Evolutionary conservation across 2,329 filamentous ascomycete species (phyloP).

Genomic region (Aciculosporium take): DNA sequence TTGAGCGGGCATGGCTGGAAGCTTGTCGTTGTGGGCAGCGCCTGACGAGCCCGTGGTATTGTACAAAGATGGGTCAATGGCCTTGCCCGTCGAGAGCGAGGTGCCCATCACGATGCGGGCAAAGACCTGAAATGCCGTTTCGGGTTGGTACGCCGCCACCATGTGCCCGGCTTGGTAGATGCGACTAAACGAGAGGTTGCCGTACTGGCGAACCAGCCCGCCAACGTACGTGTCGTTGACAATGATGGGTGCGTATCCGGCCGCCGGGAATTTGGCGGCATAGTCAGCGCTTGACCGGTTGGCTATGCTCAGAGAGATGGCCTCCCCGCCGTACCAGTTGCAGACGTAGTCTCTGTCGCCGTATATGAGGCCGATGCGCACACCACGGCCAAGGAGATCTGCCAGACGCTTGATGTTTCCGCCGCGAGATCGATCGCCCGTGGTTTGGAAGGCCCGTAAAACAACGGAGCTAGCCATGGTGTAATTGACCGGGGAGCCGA

Average conservation of each 20-base stretch:
- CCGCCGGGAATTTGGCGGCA: slow-evolving; percentile 39
- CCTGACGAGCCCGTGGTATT: slow-evolving; percentile 43
- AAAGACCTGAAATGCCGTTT: slow-evolving; percentile 45
- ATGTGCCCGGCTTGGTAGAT: slow-evolving; percentile 54
- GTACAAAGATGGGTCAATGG: slow-evolving; percentile 36
- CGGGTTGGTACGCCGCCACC: slow-evolving; percentile 46
- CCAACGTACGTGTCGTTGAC: slow-evolving; percentile 55
- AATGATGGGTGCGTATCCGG: slow-evolving; percentile 59
- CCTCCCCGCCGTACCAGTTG: slow-evolving; percentile 62
- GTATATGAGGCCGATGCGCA: slow-evolving; percentile 60
- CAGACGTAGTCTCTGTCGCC: slow-evolving; percentile 50
- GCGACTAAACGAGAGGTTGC: slow-evolving; percentile 55
- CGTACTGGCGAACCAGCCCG: slow-evolving; percentile 62
- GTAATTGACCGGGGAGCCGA: slow-evolving; percentile 50
- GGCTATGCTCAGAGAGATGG: slow-evolving; percentile 50
- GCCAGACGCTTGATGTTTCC: slow-evolving; percentile 46
- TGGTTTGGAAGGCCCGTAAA: slow-evolving; percentile 29
- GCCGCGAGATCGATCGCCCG: slow-evolving; percentile 49
- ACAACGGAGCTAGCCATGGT: slow-evolving; percentile 35
- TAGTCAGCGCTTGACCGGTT: slow-evolving; percentile 33
- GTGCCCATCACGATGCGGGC: slow-evolving; percentile 42
- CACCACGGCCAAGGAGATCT: slow-evolving; percentile 43
- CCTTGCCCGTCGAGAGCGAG: slow-evolving; percentile 40
- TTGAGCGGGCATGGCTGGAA: slow-evolving; percentile 31
- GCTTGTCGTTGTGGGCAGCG: slow-evolving; percentile 32